phyloP scores from a whole-genome alignment of 805 yeast genomes.

The Nakazawaea ishiwadae region DNA sequence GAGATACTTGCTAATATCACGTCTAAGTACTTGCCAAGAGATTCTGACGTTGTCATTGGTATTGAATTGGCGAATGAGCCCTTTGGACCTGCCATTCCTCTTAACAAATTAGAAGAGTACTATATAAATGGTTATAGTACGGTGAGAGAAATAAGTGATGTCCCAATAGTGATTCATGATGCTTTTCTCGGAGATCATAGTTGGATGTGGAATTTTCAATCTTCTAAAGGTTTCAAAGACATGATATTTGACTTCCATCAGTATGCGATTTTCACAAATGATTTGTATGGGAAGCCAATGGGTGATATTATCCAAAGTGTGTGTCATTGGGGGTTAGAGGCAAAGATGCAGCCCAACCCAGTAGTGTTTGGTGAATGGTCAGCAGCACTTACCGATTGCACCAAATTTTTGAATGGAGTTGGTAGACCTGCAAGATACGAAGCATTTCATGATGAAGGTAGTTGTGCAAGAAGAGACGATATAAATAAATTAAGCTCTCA shows the following conservation, averaged over 20 bases:
- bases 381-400: constrained; percentile 69
- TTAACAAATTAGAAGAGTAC: constrained; percentile 35
- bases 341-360: constrained; percentile 34
- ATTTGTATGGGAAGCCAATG: constrained; percentile 49
- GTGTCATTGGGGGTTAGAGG: constrained; percentile 42
- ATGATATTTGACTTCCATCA: constrained; percentile 84
- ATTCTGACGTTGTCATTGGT: constrained; percentile 56
- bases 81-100: constrained; percentile 45
- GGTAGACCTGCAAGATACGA: constrained; percentile 65
- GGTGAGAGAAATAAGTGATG: constrained; percentile 32
- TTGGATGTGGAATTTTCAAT: constrained; percentile 44
- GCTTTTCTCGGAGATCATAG: constrained; percentile 53
- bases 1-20: constrained; percentile 47
- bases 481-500: constrained; percentile 35
- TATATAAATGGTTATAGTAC: constrained; percentile 37
- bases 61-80: constrained; percentile 74
- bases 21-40: constrained; percentile 43
- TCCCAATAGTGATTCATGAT: constrained; percentile 57
- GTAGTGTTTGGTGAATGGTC: constrained; percentile 69
- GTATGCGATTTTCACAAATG: constrained; percentile 80
- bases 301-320: constrained; percentile 58
- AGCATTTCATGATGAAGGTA: constrained; percentile 42
- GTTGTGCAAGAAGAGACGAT: constrained; percentile 36
- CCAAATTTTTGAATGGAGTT: constrained; percentile 65
- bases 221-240: constrained; percentile 32